Percentiles rank a stretch among this genome's conserved stretches.
These are phyloP conservation scores for Tetrapisispora namnaoensis DNA, from an alignment of 805 yeast species.

Conservation along the genomic window DNA sequence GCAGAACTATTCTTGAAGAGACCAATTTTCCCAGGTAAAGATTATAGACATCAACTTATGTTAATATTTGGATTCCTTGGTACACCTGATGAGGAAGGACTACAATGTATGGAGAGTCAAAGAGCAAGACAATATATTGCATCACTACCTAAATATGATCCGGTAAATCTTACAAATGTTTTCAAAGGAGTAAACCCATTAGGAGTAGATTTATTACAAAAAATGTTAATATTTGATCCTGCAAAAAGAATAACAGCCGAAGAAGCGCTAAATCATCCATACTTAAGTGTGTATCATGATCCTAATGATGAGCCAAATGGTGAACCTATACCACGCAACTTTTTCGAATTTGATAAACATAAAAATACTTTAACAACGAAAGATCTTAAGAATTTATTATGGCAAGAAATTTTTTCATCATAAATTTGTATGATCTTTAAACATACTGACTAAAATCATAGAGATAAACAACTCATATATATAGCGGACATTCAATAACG, in stretches of 20 bases:
- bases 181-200: slow-evolving; percentile 48
- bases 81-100: slow-evolving; percentile 75
- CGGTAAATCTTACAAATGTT: slow-evolving; percentile 18
- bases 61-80: slow-evolving; percentile 79
- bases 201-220: slow-evolving; percentile 59
- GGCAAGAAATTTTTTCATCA: slow-evolving; percentile 51
- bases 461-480: too few relatives aligned
- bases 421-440: background rate
- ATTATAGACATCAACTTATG: slow-evolving; percentile 84
- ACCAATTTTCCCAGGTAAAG: slow-evolving; percentile 90
- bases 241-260: slow-evolving; percentile 70
- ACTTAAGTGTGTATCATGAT: slow-evolving; percentile 80
- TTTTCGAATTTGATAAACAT: slow-evolving; percentile 78
- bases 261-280: slow-evolving; percentile 80
- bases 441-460: background rate
- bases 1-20: slow-evolving; percentile 82
- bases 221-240: slow-evolving; percentile 76
- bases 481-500: too few relatives aligned
- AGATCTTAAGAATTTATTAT: slow-evolving; percentile 69
- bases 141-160: slow-evolving; percentile 54
- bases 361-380: slow-evolving; percentile 70
- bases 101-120: slow-evolving; percentile 60
- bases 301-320: slow-evolving; percentile 89
- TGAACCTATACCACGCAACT: slow-evolving; percentile 71
- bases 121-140: slow-evolving; percentile 85